Conservation (phyloP, 495 filamentous ascomycete species). For the Annulohypoxylon bovei region DNA sequence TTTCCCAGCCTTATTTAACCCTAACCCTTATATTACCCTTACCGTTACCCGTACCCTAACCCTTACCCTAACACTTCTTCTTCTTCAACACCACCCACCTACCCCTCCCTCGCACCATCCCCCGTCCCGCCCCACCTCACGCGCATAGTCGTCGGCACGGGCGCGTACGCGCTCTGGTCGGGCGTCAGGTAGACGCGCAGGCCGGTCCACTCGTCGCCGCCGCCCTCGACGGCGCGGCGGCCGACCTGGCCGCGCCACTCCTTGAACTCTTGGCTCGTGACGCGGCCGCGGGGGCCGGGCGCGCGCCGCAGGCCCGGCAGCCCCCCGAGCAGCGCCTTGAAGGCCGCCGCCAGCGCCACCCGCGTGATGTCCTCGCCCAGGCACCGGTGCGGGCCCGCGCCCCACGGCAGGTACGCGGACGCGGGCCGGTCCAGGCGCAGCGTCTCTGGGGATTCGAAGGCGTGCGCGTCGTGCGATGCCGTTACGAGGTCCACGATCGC, state of each 20-base stretch:
- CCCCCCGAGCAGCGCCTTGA: slow-evolving; percentile 44
- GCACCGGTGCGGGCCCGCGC: slow-evolving; percentile 67
- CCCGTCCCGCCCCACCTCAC: slow-evolving; percentile 46
- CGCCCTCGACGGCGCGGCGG: slow-evolving; percentile 7
- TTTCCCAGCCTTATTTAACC: no score
- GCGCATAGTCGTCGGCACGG: slow-evolving; percentile 69
- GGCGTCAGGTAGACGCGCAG: slow-evolving; percentile 72
- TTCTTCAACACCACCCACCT: slow-evolving; percentile 9
- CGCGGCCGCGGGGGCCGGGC: slow-evolving; percentile 63
- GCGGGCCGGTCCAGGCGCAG: slow-evolving; percentile 70
- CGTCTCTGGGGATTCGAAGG: slow-evolving; percentile 71
- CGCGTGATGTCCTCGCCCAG: slow-evolving; percentile 66
- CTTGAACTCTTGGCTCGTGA: slow-evolving; percentile 68
- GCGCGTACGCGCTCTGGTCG: slow-evolving; percentile 69
- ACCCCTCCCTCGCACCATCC: neutral
- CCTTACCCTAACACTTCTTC: neutral
- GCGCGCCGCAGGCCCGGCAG: slow-evolving; percentile 63
- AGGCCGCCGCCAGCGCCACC: slow-evolving; percentile 66
- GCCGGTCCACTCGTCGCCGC: slow-evolving; percentile 50
- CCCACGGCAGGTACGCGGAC: slow-evolving; percentile 71
- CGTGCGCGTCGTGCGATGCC: slow-evolving; percentile 67
- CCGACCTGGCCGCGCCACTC: slow-evolving; percentile 51
- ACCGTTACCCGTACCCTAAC: no score
- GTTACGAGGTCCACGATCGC: slow-evolving; percentile 62
- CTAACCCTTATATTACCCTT: no score